Base-by-base conservation (phyloP, 805 yeast genomes). In the Hanseniaspora pseudoguilliermondii region DNA sequence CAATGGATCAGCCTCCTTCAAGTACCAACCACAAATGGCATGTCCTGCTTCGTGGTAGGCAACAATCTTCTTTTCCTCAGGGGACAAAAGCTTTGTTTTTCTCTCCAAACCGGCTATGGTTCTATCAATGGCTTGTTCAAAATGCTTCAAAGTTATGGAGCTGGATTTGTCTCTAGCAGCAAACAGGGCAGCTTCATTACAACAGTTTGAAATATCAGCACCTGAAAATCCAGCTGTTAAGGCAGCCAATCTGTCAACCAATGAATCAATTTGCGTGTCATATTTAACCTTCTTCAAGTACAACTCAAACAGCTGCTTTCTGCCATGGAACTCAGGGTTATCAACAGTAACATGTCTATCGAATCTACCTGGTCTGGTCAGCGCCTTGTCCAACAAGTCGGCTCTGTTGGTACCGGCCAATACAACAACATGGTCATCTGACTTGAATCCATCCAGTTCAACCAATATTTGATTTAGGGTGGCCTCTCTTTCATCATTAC, bases 11-110 rank as follows among this genome's bases (percentile, higher is more conserved):
- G 97, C 96, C 71, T 73, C 81, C 70, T 82, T 79, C 65, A 89
- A 75, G 66, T 74, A 87, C 97, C 96, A 90, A 23, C 96, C 97
- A 70, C 96, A 86, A 49, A 89, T 84, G 4, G 97, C 97, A 68
- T 89, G 97, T 0, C 97, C 97, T 1, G 97, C 97, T 71, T 89
- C 97, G 69, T 89, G 97, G 66, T 86, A 89, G 0, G 96, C 96
- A 50, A 89, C 96, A 35, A 86, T 79, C 61, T 74, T 80, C 73
- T 87, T 86, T 69, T 90, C 95, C 38, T 84, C 86, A 10, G 83
- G 82, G 6, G 86, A 81, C 53, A 89, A 73, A 9, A 90, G 81
- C 66, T 83, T 80, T 0, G 93, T 80, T 66, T 86, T 86, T 70
- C 84, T 84, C 67, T 89, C 96, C 47, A 90, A 72, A n/a, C 97